phyloP scores from a whole-genome alignment of 1,284 basidiomycete species.

The Puccinia novopanici region DNA sequence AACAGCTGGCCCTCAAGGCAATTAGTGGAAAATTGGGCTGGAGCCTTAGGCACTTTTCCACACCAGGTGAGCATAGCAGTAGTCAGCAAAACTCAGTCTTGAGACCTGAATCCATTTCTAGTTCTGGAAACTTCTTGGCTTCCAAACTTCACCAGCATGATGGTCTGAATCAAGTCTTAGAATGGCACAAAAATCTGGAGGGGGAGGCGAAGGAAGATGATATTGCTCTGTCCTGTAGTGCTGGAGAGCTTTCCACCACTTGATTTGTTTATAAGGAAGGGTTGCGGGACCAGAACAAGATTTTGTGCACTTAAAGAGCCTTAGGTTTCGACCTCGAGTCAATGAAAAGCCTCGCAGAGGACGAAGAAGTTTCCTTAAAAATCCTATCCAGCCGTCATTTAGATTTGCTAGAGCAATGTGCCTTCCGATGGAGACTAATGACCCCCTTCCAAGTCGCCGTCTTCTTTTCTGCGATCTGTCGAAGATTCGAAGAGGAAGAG shows the following conservation, averaged over 20 bases:
- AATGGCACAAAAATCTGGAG: constrained; percentile 12
- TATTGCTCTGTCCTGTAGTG: not conserved
- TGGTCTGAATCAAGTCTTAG: constrained; percentile 20
- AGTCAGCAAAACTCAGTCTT: constrained; percentile 34
- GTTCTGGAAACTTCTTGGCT: not conserved
- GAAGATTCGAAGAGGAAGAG: constrained; percentile 83
- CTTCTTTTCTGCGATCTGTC: constrained; percentile 82
- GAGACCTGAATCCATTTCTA: constrained; percentile 34
- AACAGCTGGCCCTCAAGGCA: constrained; percentile 21
- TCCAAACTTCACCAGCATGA: constrained; percentile 23
- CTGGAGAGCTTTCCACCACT: constrained; percentile 11
- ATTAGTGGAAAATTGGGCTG: too few species aligned
- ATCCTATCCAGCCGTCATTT: constrained; percentile 82
- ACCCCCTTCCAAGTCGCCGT: constrained; percentile 75
- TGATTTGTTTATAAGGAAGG: constrained; percentile 74
- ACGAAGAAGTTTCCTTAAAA: constrained; percentile 91
- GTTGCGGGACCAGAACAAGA: too few species aligned
- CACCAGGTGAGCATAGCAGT: not conserved
- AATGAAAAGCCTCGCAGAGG: constrained; percentile 86
- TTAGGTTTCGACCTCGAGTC: constrained; percentile 87
- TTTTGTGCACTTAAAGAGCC: too few species aligned
- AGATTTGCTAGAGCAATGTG: constrained; percentile 82
- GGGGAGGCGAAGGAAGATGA: constrained; percentile 32
- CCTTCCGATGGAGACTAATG: constrained; percentile 82
- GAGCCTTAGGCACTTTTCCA: constrained; percentile 2